These are phyloP conservation scores for Sonneratia alba DNA, from an alignment of 345 rosid genomes.

Conservation along the genomic window DNA sequence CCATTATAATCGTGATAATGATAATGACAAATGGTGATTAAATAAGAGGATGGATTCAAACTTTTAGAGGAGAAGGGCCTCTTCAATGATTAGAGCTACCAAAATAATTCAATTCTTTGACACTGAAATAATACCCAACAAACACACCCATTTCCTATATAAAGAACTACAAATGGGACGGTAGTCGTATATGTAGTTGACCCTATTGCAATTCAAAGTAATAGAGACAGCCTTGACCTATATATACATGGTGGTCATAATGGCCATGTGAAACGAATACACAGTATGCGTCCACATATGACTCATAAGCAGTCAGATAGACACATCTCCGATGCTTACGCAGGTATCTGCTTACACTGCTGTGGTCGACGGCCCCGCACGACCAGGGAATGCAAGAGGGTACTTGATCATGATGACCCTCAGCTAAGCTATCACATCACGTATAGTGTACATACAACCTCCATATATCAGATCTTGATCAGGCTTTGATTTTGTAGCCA, in stretches of 20 bases:
- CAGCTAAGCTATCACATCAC: constrained; percentile 52
- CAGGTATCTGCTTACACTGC: no score
- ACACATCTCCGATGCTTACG: no score
- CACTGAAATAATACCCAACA: no score
- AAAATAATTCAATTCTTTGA: neutral
- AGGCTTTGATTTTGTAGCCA: constrained; percentile 43
- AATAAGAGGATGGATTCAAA: neutral
- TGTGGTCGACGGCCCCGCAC: no score
- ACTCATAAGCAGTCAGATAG: no score
- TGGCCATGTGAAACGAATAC: no score
- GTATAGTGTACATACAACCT: constrained; percentile 2
- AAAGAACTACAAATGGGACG: neutral
- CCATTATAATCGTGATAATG: no score
- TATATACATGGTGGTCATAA: no score
- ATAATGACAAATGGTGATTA: neutral
- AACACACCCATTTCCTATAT: neutral
- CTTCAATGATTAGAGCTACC: neutral
- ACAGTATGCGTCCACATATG: no score
- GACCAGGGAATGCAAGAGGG: neutral
- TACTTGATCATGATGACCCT: constrained; percentile 10
- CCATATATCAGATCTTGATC: constrained; percentile 23
- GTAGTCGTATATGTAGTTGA: neutral
- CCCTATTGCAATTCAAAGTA: neutral
- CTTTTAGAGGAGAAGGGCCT: neutral
- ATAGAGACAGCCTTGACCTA: no score